phyloP scores from a whole-genome alignment of 1,284 basidiomycete species.

The Coriolopsis trogii region DNA sequence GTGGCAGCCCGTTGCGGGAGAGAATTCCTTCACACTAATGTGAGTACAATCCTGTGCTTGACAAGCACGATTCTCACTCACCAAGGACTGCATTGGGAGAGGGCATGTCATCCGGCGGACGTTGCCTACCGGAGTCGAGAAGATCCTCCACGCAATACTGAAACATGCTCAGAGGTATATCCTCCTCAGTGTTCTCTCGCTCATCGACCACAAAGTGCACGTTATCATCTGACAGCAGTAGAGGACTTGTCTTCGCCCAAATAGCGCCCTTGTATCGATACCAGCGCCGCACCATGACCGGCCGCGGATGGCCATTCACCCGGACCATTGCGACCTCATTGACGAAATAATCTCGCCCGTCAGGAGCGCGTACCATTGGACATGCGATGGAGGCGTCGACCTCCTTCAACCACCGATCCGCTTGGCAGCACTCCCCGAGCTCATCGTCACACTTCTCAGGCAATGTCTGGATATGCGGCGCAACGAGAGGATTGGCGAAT shows the following conservation, averaged over 20 bases:
- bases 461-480: slow-evolving; percentile 30
- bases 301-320: slow-evolving; percentile 26
- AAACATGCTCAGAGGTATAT: not conserved
- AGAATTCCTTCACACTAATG: not conserved
- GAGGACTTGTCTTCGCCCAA: not conserved
- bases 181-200: not conserved
- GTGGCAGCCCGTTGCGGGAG: slow-evolving; percentile 30
- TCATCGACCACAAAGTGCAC: not conserved
- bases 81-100: not conserved
- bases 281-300: slow-evolving; percentile 35
- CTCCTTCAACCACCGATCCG: slow-evolving; percentile 31
- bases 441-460: slow-evolving; percentile 31
- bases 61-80: too few relatives aligned
- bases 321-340: slow-evolving; percentile 33
- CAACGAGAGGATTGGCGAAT: slow-evolving; percentile 32
- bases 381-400: slow-evolving; percentile 23
- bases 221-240: not conserved
- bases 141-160: not conserved
- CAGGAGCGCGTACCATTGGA: slow-evolving; percentile 33
- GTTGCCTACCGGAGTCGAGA: not conserved
- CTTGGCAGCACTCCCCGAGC: slow-evolving; percentile 31
- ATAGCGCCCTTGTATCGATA: not conserved
- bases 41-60: not conserved
- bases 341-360: slow-evolving; percentile 34
- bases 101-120: not conserved